phyloP scores from a whole-genome alignment of 495 filamentous ascomycete genomes.

The Neurospora intermedia region DNA sequence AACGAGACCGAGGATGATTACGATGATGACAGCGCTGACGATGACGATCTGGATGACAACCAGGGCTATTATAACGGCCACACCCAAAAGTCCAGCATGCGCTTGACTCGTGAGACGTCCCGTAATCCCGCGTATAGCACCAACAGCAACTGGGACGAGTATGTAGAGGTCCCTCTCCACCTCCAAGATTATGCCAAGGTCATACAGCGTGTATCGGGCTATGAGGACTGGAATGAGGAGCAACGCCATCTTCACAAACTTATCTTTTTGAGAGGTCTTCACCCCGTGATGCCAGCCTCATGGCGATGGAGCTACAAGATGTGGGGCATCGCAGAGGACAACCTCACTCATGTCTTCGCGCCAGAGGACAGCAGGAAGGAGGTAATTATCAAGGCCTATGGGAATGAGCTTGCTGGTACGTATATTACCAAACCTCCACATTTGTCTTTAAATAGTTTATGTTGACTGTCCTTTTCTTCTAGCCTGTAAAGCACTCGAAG shows the following conservation, averaged over 20 bases:
- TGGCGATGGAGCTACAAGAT: conserved; percentile 20
- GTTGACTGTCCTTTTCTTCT: not conserved
- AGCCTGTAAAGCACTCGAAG: conserved; percentile 22
- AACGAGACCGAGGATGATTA: not conserved
- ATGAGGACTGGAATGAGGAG: conserved; percentile 16
- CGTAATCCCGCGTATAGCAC: conserved; percentile 1
- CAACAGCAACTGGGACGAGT: conserved; percentile 20
- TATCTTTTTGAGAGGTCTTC: conserved; percentile 19
- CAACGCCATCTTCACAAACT: conserved; percentile 20
- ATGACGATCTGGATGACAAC: not conserved
- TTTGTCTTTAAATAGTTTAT: not conserved
- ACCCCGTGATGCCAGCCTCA: conserved; percentile 23
- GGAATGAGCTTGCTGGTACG: conserved; percentile 18
- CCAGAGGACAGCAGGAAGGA: conserved; percentile 15
- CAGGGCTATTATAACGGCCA: not conserved
- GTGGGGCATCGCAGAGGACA: conserved; percentile 19
- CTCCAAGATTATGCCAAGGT: conserved; percentile 11
- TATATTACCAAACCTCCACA: not conserved
- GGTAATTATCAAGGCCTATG: conserved; percentile 14
- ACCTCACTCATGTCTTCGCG: conserved; percentile 16
- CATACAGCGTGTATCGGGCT: conserved; percentile 12
- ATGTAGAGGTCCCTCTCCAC: conserved; percentile 8
- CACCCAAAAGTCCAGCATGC: not conserved
- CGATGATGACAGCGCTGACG: not conserved
- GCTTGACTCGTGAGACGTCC: not conserved